Conservation (phyloP, 2,329 filamentous ascomycete genomes). For the Trichoderma harzianum region DNA sequence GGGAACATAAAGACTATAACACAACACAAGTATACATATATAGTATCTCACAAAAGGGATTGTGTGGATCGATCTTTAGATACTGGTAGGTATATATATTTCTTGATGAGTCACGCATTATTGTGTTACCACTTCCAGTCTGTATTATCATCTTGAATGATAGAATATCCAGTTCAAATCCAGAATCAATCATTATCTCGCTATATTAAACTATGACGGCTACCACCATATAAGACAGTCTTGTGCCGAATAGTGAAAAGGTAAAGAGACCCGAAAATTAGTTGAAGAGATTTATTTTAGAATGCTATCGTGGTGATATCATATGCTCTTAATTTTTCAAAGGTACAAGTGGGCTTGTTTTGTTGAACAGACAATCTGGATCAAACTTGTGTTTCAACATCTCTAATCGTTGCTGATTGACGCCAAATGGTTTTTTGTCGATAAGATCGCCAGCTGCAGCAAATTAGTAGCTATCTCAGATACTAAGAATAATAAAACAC, state of each 20-base stretch:
- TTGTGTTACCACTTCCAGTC: not conserved
- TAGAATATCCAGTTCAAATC: not conserved
- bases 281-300: not conserved
- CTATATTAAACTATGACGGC: not conserved
- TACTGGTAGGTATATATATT: not conserved
- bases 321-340: not conserved
- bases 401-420: not conserved
- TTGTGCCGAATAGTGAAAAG: not conserved
- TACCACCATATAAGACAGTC: not conserved
- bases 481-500: not conserved
- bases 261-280: not conserved
- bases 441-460: not conserved
- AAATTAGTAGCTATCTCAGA: not conserved
- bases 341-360: conserved; percentile 3
- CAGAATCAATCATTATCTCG: not conserved
- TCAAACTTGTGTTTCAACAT: conserved; percentile 1
- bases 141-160: not conserved
- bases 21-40: not conserved
- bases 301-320: not conserved
- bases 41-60: not conserved
- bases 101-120: not conserved
- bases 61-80: not conserved
- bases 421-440: not conserved
- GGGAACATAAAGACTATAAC: no score
- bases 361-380: not conserved